Conservation (phyloP, 108 stramenopile species). For the Tribonema minus region DNA sequence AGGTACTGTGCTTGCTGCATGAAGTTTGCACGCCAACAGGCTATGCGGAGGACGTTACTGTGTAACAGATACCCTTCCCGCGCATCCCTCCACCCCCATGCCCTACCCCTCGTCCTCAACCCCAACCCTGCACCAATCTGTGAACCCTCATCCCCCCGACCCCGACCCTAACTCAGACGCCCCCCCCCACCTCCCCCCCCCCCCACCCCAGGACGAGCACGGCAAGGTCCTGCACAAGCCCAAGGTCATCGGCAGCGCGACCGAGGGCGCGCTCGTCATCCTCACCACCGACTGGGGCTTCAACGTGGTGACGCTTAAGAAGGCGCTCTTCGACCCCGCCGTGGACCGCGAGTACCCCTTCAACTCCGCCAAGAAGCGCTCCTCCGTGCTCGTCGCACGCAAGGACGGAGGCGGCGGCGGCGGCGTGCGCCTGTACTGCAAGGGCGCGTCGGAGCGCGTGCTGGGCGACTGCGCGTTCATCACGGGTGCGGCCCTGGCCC, state of each 20-base stretch:
- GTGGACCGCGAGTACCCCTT: slow-evolving; percentile 63
- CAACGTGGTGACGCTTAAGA: slow-evolving; percentile 15
- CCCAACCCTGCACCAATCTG: too few species aligned
- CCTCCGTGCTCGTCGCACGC: slow-evolving; percentile 18
- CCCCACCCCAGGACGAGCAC: too few species aligned
- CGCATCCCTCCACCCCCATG: too few species aligned
- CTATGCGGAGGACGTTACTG: too few species aligned
- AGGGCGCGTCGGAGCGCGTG: slow-evolving; percentile 52
- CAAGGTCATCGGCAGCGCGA: slow-evolving; percentile 86
- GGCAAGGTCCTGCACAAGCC: too few species aligned
- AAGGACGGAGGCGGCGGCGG: slow-evolving; percentile 8
- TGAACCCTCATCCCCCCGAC: too few species aligned
- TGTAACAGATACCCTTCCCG: too few species aligned
- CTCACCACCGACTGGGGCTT: slow-evolving; percentile 45
- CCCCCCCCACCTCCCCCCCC: too few species aligned
- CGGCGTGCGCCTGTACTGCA: slow-evolving; percentile 43
- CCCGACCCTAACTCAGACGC: too few species aligned
- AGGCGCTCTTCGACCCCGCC: slow-evolving; percentile 17
- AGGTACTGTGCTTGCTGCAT: too few species aligned
- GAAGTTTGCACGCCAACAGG: too few species aligned
- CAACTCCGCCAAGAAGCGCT: slow-evolving; percentile 65
- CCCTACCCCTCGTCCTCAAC: too few species aligned
- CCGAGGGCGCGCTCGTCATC: slow-evolving; percentile 82
- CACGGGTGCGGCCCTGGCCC: background rate
- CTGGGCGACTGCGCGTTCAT: slow-evolving; percentile 15